Base-by-base conservation (phyloP, 2,329 filamentous ascomycete genomes). In the Cladosporium sp. region DNA sequence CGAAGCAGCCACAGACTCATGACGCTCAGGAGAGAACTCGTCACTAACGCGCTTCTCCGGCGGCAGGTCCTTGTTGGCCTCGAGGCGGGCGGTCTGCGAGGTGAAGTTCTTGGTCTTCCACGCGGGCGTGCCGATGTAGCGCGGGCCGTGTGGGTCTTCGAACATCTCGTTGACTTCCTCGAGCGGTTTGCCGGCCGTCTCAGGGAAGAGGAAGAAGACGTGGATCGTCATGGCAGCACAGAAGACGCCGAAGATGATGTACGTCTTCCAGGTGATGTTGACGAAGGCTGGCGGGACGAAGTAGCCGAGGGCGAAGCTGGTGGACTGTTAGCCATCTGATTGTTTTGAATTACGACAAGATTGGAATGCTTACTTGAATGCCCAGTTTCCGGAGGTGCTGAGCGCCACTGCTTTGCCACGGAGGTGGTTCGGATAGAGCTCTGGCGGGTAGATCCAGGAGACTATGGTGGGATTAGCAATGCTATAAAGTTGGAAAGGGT, bases 121-220 rank as follows among this genome's bases (percentile, higher is more conserved):
- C 3, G 83, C 79, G 1, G 77, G 78, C 1, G 73, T 63, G 1
- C 78, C 79, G 7, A 76, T 75, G 58, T 80, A 64, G 34, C 56
- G 59, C 39, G 65, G 60, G 18, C 66, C 65, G 12, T 60, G 56
- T 2, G 64, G 62, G 50, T 63, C 61, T 43, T 70, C 75, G 64
- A 91, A 91, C 56, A 90, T 83, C 12, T 80, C 80, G 57, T 88
- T 85, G 66, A 89, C 84, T 64, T 91, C 86, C 63, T 91, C 87
- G 1, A 91, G 79, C 0, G 85, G 86, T 68, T 83, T 87, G 11
- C 85, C 85, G 34, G 82, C 80, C 0, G 86, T 89, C 68, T 89
- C 80, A 0, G 84, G 85, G 58, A 81, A 82, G 13, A 76, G 67
- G 56, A 90, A 74, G 64, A 80, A 80, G 62, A 87, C 82, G 65